Percentiles rank a stretch among this genome's conserved stretches.
Conservation (phyloP, 1,139 yeast genomes). For the Sugiyamaella japonica region DNA sequence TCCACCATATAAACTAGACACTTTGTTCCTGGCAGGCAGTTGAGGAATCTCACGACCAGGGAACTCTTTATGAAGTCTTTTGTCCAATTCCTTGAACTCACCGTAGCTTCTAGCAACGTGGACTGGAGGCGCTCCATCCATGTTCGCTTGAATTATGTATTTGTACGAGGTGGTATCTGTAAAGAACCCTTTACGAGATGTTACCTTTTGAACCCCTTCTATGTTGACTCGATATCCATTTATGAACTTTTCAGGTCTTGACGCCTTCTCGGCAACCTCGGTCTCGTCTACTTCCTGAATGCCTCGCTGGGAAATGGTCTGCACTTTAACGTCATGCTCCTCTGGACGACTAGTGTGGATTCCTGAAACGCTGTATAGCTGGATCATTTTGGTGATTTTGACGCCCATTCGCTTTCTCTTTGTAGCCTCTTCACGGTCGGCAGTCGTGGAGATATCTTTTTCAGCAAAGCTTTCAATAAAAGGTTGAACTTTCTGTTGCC, state of each 20-base stretch:
- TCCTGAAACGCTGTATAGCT: constrained; percentile 74
- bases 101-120: constrained; percentile 62
- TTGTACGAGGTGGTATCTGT: constrained; percentile 32
- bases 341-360: constrained; percentile 61
- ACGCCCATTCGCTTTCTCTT: constrained; percentile 66
- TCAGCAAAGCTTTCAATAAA: constrained; percentile 75
- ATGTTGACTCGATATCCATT: constrained; percentile 66
- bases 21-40: constrained; percentile 56
- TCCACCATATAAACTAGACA: constrained; percentile 20
- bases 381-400: constrained; percentile 60
- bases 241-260: constrained; percentile 49
- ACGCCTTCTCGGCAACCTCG: constrained; percentile 41
- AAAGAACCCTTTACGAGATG: constrained; percentile 36
- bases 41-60: constrained; percentile 73
- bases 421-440: constrained; percentile 69
- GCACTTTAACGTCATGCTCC: constrained; percentile 48
- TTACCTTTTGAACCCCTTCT: constrained; percentile 53
- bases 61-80: constrained; percentile 51
- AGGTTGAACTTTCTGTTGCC: constrained; percentile 77
- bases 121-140: constrained; percentile 43
- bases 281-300: constrained; percentile 49
- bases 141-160: constrained; percentile 37
- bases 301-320: constrained; percentile 54
- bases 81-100: constrained; percentile 62
- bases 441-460: constrained; percentile 66